These are phyloP conservation scores for Peniophora sp. DNA, from an alignment of 1,284 basidiomycete species.

Conservation along the genomic window DNA sequence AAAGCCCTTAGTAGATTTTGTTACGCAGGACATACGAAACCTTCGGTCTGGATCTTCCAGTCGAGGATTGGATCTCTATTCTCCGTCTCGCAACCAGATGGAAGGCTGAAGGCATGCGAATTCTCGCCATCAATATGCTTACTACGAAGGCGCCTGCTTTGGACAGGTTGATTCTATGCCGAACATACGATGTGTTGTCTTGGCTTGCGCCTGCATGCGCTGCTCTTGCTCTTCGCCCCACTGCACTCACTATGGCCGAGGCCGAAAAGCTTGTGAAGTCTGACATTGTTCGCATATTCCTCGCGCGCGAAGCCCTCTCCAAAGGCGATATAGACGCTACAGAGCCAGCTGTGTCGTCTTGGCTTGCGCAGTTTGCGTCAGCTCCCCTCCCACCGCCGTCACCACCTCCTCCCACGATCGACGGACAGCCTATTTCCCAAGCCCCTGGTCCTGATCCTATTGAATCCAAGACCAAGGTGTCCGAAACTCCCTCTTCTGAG, in stretches of 20 bases:
- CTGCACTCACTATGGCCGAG: conserved; percentile 17
- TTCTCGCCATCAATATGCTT: conserved; percentile 17
- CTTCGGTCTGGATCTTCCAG: conserved; percentile 11
- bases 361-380: background rate
- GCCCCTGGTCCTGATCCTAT: too few relatives aligned
- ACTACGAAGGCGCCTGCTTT: conserved; percentile 9
- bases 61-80: conserved; percentile 21
- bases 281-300: conserved; percentile 12
- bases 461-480: too few relatives aligned
- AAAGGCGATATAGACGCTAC: background rate
- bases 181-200: conserved; percentile 13
- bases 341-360: background rate
- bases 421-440: background rate
- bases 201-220: conserved; percentile 17
- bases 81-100: conserved; percentile 18
- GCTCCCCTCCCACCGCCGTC: background rate
- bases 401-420: background rate
- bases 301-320: background rate
- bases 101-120: conserved; percentile 15
- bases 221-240: conserved; percentile 15
- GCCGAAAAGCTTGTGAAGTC: conserved; percentile 15
- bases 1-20: too few relatives aligned
- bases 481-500: too few relatives aligned
- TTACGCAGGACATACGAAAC: conserved; percentile 11
- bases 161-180: conserved; percentile 17